Percentiles rank a stretch among this genome's conserved stretches.
phyloP scores from a whole-genome alignment of 768 basidiomycete genomes.

The Vishniacozyma victoriae region DNA sequence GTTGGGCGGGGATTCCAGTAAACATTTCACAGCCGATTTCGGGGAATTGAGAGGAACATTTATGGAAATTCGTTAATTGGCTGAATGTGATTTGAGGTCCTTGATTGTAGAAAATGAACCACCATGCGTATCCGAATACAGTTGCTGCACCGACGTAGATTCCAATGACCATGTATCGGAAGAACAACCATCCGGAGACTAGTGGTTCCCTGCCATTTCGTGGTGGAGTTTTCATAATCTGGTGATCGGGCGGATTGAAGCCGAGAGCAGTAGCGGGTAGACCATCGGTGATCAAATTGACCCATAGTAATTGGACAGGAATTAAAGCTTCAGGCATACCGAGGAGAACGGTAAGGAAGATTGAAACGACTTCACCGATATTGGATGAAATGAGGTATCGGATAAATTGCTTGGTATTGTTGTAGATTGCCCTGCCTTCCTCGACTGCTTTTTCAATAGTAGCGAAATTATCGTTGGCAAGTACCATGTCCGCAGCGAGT shows the following conservation, averaged over 20 bases:
- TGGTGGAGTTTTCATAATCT: constrained; percentile 90
- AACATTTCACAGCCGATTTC: constrained; percentile 96
- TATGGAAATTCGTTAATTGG: constrained; percentile 93
- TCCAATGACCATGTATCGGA: constrained; percentile 90
- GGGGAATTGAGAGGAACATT: constrained; percentile 74
- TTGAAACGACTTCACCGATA: constrained; percentile 89
- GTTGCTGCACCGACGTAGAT: constrained; percentile 91
- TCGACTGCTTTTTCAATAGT: constrained; percentile 96
- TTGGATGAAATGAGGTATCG: constrained; percentile 95
- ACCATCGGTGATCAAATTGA: constrained; percentile 92
- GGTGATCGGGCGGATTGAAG: constrained; percentile 91
- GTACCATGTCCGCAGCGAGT: constrained; percentile 93
- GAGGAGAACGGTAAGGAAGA: constrained; percentile 92
- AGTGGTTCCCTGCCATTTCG: constrained; percentile 84
- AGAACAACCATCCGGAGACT: constrained; percentile 87
- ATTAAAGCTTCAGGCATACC: constrained; percentile 99
- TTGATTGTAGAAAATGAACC: constrained; percentile 85
- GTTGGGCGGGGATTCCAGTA: constrained; percentile 73
- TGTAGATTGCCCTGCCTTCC: constrained; percentile 95
- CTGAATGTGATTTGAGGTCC: constrained; percentile 91
- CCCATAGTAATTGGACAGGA: constrained; percentile 96
- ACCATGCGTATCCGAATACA: constrained; percentile 98
- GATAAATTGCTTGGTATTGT: constrained; percentile 99
- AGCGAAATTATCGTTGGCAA: constrained; percentile 75
- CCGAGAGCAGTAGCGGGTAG: constrained; percentile 94